Evolutionary conservation across 1,284 basidiomycete genomes (phyloP).

Genomic region (Phlebopus sp.): DNA sequence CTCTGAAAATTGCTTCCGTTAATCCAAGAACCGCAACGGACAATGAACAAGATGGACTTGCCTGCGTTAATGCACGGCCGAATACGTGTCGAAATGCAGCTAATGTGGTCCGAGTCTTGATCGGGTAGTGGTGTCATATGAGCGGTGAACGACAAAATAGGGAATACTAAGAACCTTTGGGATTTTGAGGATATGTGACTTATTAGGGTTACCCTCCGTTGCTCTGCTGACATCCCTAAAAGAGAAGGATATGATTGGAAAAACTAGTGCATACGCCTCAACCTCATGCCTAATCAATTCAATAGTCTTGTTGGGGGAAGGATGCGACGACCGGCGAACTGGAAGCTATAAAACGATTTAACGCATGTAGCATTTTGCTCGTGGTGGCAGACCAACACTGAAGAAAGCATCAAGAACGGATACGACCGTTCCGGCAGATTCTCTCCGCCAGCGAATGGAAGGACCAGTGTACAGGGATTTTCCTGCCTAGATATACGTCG

Average conservation of each 20-base stretch:
- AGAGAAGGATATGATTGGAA: constrained; percentile 66
- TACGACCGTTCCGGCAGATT: constrained; percentile 73
- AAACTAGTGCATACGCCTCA: constrained; percentile 70
- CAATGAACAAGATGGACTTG: constrained; percentile 29
- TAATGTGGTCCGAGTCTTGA: constrained; percentile 62
- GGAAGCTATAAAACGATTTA: constrained; percentile 54
- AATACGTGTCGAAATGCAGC: constrained; percentile 64
- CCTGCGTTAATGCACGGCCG: constrained; percentile 66
- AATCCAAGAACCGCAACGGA: constrained; percentile 5
- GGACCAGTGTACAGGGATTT: constrained; percentile 67
- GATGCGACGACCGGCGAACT: constrained; percentile 70
- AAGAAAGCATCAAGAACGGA: constrained; percentile 84
- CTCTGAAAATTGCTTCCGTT: constrained; percentile 39
- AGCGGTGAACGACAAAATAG: constrained; percentile 7
- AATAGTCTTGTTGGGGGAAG: constrained; percentile 52
- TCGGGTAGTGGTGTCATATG: constrained; percentile 13
- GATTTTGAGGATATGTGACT: constrained; percentile 51
- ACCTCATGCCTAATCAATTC: constrained; percentile 69
- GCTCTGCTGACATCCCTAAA: constrained; percentile 54
- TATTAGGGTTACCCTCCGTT: constrained; percentile 33
- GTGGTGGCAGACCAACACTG: constrained; percentile 50
- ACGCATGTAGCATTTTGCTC: constrained; percentile 3
- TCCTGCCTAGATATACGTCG: constrained; percentile 47
- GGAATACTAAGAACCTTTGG: constrained; percentile 52
- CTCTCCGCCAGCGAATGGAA: constrained; percentile 68